Evolutionary conservation across 768 basidiomycete genomes (phyloP), one percentile per base, ranked within the genome.

Genomic region (Calvatia gigantea): DNA sequence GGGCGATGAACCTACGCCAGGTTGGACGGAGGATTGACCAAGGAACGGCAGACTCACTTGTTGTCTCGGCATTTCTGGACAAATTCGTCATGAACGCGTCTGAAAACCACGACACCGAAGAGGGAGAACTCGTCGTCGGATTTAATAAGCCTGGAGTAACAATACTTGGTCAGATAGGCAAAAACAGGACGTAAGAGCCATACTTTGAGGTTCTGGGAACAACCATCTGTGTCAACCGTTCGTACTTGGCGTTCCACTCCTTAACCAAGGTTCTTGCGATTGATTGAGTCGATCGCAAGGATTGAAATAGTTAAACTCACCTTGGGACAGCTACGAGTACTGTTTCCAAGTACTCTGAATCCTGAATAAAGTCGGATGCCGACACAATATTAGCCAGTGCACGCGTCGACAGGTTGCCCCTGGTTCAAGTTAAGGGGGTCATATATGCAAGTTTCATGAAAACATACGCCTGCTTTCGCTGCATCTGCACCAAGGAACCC

Each of bases 281-380:
- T 56, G 56, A 57, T 63, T 65, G 65, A 70, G 49, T 54, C 59
- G 61, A 65, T 61, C 58, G 56, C 57, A 49, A 37, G 50, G 51
- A 52, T 41, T 54, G 37, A 23, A 57, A 58, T 21, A 45, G 45
- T 45, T 55, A 51, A 52, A 68, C 81, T 69, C 70, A 97, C 96
- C 85, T 96, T 44, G 96, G 95, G 28, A 98, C 93, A 5, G 94
- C 95, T 5, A 98, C 93, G 6, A 98, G 71, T 25, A 95, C 69
- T 0, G 95, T 94, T 69, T 98, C 92, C 61, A 98, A 75, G 67
- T 94, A 98, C 67, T 99, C 97, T 2, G 94, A 96, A 57, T 94
- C 88, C 51, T 84, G 79, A 46, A 97, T 79, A 65, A 97, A 82
- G 66, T 97, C 82, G 6, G 89, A 85, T 59, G 84, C 81, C 35